Evolutionary conservation across 208 protist species (phyloP), one percentile per base, ranked within the genome.

Genomic region (Herpetomonas samuelpessoai): DNA sequence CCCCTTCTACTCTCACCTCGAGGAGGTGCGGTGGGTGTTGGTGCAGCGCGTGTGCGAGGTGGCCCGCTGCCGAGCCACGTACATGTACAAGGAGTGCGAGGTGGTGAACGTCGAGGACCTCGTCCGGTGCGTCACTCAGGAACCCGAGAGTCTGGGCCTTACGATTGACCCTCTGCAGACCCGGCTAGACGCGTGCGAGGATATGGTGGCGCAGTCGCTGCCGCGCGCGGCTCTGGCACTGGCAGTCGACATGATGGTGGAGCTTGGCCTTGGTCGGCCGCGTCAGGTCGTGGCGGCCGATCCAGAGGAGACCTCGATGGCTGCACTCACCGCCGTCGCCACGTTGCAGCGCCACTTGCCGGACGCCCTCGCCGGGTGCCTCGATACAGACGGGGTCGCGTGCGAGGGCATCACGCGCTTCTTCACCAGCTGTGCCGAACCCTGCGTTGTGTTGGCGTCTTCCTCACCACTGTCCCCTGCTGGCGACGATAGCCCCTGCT

Each of bases 161-260:
- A 14, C 35, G 9, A 41, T 41, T 41, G 35, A 41, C 9, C 6
- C 9, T 14, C 35, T 18, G 9, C 9, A 41, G 14, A 6, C 6
- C 9, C 35, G 35, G 14, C 35, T 41, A 14, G 25, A 22, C 9
- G 56, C 21, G 14, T 19, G 45, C 2, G 26, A 0, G 19, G n/a
- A 26, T 16, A 19, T 64, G 3, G 24, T 46, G 3, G 44, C 58
- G 3, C 24, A 49, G 47, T 25, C 25, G 16, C 25, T 53, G 48
- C 58, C 58, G 4, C 58, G 22, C 2, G 14, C 46, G n/a, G 51
- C 48, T 26, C 30, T 64, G 27, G 25, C 25, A 9, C 58, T 29
- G 18, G 41, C 55, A 7, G 58, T 64, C n/a, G 48, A 64, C 47
- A 44, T 64, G 14, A 45, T 64, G 21, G 58, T 64, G n/a, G 12